Percentiles rank a stretch among this genome's conserved stretches.
phyloP scores from a whole-genome alignment of 371 early-diverging fungal genomes.

The Neoconidiobolus thromboides region DNA sequence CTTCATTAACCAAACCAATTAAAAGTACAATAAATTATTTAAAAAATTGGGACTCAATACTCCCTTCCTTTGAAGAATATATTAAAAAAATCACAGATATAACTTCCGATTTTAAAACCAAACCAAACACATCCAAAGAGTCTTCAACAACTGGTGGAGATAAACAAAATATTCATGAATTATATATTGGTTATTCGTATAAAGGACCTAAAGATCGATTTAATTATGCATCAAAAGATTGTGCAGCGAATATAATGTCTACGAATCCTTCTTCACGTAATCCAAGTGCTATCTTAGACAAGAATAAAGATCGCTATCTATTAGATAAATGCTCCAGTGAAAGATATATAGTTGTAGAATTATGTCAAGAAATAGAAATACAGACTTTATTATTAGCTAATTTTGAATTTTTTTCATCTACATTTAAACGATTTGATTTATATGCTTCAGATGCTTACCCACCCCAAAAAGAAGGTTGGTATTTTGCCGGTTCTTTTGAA shows the following conservation, averaged over 20 bases:
- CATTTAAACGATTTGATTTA: slow-evolving; percentile 69
- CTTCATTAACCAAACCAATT: too few relatives aligned
- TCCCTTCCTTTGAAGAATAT: too few relatives aligned
- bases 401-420: slow-evolving; percentile 90
- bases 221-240: slow-evolving; percentile 85
- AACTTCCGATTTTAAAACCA: too few relatives aligned
- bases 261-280: slow-evolving; percentile 70
- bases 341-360: slow-evolving; percentile 74
- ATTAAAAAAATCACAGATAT: too few relatives aligned
- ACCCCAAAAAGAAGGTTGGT: slow-evolving; percentile 57
- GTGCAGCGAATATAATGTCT: slow-evolving; percentile 74
- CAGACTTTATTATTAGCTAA: slow-evolving; percentile 81
- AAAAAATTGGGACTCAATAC: too few relatives aligned
- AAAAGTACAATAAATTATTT: too few relatives aligned
- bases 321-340: slow-evolving; percentile 64
- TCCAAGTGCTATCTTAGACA: slow-evolving; percentile 60
- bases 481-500: slow-evolving; percentile 53
- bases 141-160: too few relatives aligned
- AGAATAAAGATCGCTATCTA: slow-evolving; percentile 84
- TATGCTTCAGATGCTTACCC: slow-evolving; percentile 67
- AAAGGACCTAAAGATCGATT: slow-evolving; percentile 31
- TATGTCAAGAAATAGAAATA: slow-evolving; percentile 84
- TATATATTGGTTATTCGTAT: too few relatives aligned
- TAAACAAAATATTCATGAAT: too few relatives aligned
- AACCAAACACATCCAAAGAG: too few relatives aligned